Conservation (phyloP, 768 basidiomycete species). For the Hygrophoropsis aurantiaca region DNA sequence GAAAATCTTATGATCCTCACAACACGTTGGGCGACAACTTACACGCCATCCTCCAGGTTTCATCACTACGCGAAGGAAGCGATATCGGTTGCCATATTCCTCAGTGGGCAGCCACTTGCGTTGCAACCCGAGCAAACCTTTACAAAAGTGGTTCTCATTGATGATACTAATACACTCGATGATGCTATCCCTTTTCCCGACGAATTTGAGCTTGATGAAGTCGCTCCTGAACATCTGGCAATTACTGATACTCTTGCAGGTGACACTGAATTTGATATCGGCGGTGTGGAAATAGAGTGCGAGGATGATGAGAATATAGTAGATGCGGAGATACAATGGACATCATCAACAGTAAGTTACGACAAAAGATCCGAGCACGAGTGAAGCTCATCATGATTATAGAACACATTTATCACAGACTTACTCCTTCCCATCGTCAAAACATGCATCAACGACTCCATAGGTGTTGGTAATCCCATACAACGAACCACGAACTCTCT, state of each 20-base stretch:
- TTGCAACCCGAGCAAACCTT: not conserved
- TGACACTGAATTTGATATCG: no score
- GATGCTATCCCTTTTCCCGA: not conserved
- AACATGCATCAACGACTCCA: no score
- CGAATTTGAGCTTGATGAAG: not conserved
- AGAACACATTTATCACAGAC: no score
- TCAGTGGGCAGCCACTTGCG: not conserved
- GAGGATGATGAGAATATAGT: no score
- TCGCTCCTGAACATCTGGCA: not conserved
- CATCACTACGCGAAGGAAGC: conserved; percentile 8
- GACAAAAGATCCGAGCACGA: no score
- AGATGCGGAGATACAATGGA: no score
- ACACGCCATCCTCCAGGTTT: conserved; percentile 5
- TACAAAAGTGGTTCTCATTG: not conserved
- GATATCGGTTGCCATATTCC: not conserved
- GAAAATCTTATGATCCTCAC: conserved; percentile 12
- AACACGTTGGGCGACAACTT: conserved; percentile 14
- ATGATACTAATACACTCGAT: not conserved
- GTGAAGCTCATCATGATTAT: no score
- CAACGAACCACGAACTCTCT: no score
- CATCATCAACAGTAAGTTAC: no score
- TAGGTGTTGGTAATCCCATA: no score
- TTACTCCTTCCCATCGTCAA: no score
- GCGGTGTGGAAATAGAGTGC: no score
- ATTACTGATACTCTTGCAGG: not conserved